Evolutionary conservation across 169 alveolate species (phyloP), one percentile per base, ranked within the genome.

Genomic region (Cryptosporidium xiaoi): DNA sequence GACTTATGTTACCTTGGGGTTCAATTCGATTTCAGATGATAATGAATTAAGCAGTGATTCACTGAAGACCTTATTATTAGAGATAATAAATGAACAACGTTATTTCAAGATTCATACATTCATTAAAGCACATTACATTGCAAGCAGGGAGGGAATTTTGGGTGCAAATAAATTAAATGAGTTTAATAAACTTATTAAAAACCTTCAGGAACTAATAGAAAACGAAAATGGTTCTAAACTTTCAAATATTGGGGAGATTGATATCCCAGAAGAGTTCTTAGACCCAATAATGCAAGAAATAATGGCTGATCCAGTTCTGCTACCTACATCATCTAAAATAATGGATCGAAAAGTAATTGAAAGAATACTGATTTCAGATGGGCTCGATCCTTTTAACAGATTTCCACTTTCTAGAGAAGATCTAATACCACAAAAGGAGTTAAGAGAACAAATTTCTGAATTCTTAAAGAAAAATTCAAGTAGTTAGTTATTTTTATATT

Each of bases 351-450:
- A 92, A 64, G 93, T 93, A 82, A 95, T 96, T 82, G 98, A 95
- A 83, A 77, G 97, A 31, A 96, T 94, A 85, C 93, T 96, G 83
- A 93, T 96, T 95, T 92, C 97, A 15, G 97, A 96, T 77, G 95
- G 97, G 10, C 93, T 93, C 31, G 98, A 96, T 53, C 98, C 98
- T 5, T 96, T 95, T 92, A 96, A 94, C 83, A 91, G 98, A 92
- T 62, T 77, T 58, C 98, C 98, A 2, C 94, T 96, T 67, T 91
- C 95, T 18, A 93, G 91, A 66, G 95, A 92, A 24, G 95, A 95
- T 51, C 91, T 96, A 44, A 92, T 95, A 46, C 97, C 97, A 13
- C 95, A 93, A 91, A 93, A 93, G 3, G 96, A 94, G 36, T 94
- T 96, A 66, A 95, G 91, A 64, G 91, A 93, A 62, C 94, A 90